Evolutionary conservation across 192 early-diverging fungal species (phyloP).

Genomic region (Allomyces javanicus): DNA sequence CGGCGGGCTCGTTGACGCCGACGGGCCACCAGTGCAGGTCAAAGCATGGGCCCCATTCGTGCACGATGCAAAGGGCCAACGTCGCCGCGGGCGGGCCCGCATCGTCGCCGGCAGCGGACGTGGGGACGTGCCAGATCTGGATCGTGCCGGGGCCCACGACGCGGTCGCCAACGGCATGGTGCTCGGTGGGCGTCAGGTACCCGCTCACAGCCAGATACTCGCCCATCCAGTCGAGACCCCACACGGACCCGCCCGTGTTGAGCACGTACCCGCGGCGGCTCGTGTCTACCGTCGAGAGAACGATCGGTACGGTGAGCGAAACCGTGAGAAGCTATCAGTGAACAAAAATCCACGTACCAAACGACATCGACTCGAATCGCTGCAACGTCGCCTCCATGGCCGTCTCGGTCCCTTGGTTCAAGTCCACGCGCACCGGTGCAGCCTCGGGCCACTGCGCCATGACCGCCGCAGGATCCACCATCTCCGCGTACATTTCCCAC

Average conservation of each 20-base stretch:
- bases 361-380: background rate
- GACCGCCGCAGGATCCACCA: too few relatives aligned
- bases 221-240: constrained; percentile 19
- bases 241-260: constrained; percentile 19
- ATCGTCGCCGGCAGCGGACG: constrained; percentile 1
- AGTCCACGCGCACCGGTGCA: background rate
- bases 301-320: background rate
- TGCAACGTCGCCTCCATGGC: too few relatives aligned
- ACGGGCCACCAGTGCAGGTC: constrained; percentile 16
- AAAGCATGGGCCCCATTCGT: constrained; percentile 15
- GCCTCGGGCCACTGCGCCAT: background rate
- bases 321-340: background rate
- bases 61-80: constrained; percentile 12
- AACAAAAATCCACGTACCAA: background rate
- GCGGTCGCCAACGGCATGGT: constrained; percentile 12
- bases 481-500: too few relatives aligned
- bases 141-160: constrained; percentile 10
- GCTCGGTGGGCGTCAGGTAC: constrained; percentile 11
- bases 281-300: background rate
- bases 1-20: constrained; percentile 6
- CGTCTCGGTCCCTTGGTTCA: too few relatives aligned
- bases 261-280: constrained; percentile 10
- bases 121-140: constrained; percentile 15
- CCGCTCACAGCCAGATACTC: constrained; percentile 20
- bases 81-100: background rate